These are phyloP conservation scores for Brassica balearica DNA, from an alignment of 441 rosid genomes.

Conservation along the genomic window DNA sequence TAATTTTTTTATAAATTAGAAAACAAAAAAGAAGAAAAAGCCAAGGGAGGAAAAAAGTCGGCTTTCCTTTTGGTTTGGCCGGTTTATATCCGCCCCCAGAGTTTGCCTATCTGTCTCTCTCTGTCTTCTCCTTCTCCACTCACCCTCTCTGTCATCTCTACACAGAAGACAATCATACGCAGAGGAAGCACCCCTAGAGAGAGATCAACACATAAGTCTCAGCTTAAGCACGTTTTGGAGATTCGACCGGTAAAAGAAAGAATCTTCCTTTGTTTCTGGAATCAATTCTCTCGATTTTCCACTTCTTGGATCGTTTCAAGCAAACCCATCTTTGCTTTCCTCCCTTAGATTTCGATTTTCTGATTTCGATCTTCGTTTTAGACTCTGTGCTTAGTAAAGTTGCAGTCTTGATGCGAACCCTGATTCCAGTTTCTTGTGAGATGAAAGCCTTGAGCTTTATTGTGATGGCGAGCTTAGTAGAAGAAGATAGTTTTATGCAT, in stretches of 20 bases:
- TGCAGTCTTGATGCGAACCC: slow-evolving; percentile 16
- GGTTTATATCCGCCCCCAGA: slow-evolving; percentile 31
- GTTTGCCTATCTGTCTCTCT: slow-evolving; percentile 35
- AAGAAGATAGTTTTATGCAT: slow-evolving; percentile 3
- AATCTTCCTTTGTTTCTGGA: neutral
- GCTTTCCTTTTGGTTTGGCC: slow-evolving; percentile 12
- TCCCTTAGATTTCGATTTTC: slow-evolving; percentile 8
- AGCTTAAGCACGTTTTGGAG: slow-evolving; percentile 23
- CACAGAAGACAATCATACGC: slow-evolving; percentile 13
- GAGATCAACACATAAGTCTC: slow-evolving; percentile 16
- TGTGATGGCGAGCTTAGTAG: too few species aligned
- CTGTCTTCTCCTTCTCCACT: slow-evolving; percentile 34
- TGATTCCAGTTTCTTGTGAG: slow-evolving; percentile 16
- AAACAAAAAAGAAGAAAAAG: neutral
- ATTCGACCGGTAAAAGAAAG: slow-evolving; percentile 24
- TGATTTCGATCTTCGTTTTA: slow-evolving; percentile 13
- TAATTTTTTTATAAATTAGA: neutral
- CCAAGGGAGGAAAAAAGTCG: slow-evolving; percentile 17
- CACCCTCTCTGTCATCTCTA: slow-evolving; percentile 26
- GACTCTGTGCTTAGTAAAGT: neutral
- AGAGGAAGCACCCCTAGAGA: slow-evolving; percentile 9
- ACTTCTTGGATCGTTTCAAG: slow-evolving; percentile 9
- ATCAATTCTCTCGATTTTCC: slow-evolving; percentile 7
- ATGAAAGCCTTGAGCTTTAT: slow-evolving; percentile 2
- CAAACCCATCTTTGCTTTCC: slow-evolving; percentile 12